Base-by-base conservation (phyloP, 169 alveolate genomes). In the Theileria annulata region DNA sequence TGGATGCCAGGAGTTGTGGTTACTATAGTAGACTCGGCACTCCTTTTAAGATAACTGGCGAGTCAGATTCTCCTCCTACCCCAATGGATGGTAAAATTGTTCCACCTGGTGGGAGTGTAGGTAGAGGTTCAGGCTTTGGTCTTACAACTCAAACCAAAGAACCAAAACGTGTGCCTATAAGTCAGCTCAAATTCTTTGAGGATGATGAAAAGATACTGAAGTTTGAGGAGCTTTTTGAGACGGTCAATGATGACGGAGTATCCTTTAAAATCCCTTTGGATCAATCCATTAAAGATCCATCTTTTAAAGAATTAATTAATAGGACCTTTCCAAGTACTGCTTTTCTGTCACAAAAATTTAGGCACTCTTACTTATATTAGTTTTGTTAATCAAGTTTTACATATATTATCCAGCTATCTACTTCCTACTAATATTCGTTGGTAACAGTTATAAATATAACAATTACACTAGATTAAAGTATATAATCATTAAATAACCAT, bases 91-190 rank as follows among this genome's bases (percentile, higher is more conserved):
- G 86, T 70, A 67, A 81, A 33, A 23, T 66, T 10, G 85, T 81
- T n/a, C 71, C 88, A 0, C 88, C 88, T n/a, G 88, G 88, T 12
- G 88, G 77, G 28, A 81, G 88, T 71, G 79, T 81, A 0, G 88
- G 88, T 9, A 81, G 75, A 71, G 86, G 86, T 23, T 62, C 68
- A 51, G 85, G 86, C 8, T 83, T 76, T 42, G 90, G 90, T 0
- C 70, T 83, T 62, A 37, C 77, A 9, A 68, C 71, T 54, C 76
- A 67, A 56, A 71, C 80, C 13, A 83, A 83, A 48, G 69, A 76
- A 28, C 86, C 90, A 9, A 42, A 42, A 42, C 51, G 51, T 8
- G 58, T 77, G 28, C 86, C 86, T 12, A 66, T 83, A 6, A 37
- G 66, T 42, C 67, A 54, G 37, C 76, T 71, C 76, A 75, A 83